These are phyloP conservation scores for Arthroderma sp. DNA, from an alignment of 2,329 filamentous ascomycete genomes.

Conservation along the genomic window DNA sequence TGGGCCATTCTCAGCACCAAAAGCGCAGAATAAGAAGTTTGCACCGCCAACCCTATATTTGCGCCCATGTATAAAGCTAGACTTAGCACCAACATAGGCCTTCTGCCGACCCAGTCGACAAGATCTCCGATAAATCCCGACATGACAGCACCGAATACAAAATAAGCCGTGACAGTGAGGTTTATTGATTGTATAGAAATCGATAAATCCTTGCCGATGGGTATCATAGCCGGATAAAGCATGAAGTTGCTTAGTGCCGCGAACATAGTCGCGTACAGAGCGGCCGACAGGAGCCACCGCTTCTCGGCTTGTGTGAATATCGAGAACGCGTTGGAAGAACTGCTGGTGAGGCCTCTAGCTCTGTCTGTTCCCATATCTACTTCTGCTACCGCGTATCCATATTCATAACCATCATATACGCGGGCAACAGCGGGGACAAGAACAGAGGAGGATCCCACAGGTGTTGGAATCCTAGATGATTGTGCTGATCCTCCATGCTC, in stretches of 20 bases:
- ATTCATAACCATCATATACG: too few relatives aligned
- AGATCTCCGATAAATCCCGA: constrained; percentile 15
- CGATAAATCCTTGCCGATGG: background rate
- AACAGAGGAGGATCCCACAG: too few relatives aligned
- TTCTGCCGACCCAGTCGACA: constrained; percentile 15
- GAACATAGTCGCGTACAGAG: constrained; percentile 5
- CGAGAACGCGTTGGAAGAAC: background rate
- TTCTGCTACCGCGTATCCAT: too few relatives aligned
- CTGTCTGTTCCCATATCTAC: too few relatives aligned
- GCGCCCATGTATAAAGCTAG: constrained; percentile 13
- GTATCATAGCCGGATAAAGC: background rate
- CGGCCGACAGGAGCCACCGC: constrained; percentile 1
- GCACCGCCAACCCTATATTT: constrained; percentile 14
- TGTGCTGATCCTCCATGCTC: too few relatives aligned
- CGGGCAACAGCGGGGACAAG: too few relatives aligned
- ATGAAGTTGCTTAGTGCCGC: constrained; percentile 1
- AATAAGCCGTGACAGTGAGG: constrained; percentile 13
- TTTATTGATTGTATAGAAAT: constrained; percentile 8
- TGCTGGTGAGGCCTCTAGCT: too few relatives aligned
- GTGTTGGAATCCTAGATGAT: too few relatives aligned
- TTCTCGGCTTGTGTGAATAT: background rate
- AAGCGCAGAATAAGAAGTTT: constrained; percentile 13
- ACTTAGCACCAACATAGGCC: constrained; percentile 13
- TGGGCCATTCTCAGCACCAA: constrained; percentile 14
- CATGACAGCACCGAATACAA: constrained; percentile 10